These are phyloP conservation scores for Xylaria telfairii DNA, from an alignment of 495 filamentous ascomycete genomes.

Conservation along the genomic window DNA sequence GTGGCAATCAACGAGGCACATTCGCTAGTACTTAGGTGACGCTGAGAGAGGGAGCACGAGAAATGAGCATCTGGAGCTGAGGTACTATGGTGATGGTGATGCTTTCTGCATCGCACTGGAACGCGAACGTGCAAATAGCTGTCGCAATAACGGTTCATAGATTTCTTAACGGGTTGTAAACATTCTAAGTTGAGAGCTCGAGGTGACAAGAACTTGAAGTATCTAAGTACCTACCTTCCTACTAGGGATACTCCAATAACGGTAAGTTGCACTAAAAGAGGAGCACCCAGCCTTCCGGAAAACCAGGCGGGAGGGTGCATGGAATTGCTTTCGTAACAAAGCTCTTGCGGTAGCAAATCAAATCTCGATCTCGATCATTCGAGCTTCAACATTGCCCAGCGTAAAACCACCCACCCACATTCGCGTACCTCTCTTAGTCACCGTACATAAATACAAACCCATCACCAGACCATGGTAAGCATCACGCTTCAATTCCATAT, in stretches of 20 bases:
- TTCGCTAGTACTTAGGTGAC: neutral
- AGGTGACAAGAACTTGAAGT: neutral
- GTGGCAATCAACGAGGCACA: neutral
- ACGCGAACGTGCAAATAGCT: neutral
- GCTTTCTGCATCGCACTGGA: neutral
- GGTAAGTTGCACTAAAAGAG: slow-evolving; percentile 18
- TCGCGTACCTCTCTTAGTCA: neutral
- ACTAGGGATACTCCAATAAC: neutral
- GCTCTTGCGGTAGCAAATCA: no score
- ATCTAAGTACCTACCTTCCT: neutral
- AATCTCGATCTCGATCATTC: neutral
- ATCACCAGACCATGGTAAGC: slow-evolving; percentile 28
- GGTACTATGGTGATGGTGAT: neutral
- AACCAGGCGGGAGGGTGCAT: no score
- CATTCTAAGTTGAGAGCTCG: neutral
- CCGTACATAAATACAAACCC: neutral
- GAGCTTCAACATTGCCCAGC: neutral
- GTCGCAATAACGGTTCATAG: neutral
- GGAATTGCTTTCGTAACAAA: neutral
- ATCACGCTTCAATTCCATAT: neutral
- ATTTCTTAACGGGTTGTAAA: neutral
- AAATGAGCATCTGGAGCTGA: neutral
- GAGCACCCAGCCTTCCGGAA: neutral
- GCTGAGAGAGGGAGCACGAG: neutral
- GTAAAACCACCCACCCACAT: neutral